Base-by-base conservation (phyloP, 208 protist species). In the Trypanosoma brucei region DNA sequence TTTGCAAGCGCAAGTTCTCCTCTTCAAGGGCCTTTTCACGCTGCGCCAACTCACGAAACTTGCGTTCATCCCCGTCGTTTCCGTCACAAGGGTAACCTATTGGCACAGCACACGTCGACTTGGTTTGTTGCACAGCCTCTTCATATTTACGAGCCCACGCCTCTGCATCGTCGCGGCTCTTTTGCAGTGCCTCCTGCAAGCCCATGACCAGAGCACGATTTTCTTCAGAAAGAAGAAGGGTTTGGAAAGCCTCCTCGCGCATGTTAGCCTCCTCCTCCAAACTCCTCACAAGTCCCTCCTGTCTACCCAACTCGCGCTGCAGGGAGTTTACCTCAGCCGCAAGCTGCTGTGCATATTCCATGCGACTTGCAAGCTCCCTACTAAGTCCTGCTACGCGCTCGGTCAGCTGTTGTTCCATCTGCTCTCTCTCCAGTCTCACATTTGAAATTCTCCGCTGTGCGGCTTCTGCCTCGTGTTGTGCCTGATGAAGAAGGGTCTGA, bases 161-260 rank as follows among this genome's bases (percentile, higher is more conserved):
- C 52, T 88, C 82, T 1, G 76, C 76, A 58, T 87, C 82, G 9
- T 78, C 79, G 6, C 72, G 61, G 14, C 66, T 77, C 14, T 62
- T 63, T 57, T 87, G 72, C 38, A 85, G 62, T 37, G 70, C 54
- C 31, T 8, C 53, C 72, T 88, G 79, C 51, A 92, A 68, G 13
- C 80, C 68, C 44, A 74, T 62, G n/a, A 86, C 74, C 14, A 83
- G 59, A 14, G 68, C 65, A 52, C 81, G 79, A 48, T 76, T 78
- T 46, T 85, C 82, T 50, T 88, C 85, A 9, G 82, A 82, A 54
- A 92, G 70, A 70, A 88, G 77, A 22, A 88, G 62, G 4, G 81
- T 66, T 34, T 70, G 62, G 31, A 92, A 81, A 0, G 85, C 81
- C 30, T 82, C 79, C 67, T 92, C 85, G 9, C 85, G 76, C 57